These are phyloP conservation scores for Hypoxylon sp. DNA, from an alignment of 2,329 filamentous ascomycete species.

Conservation along the genomic window DNA sequence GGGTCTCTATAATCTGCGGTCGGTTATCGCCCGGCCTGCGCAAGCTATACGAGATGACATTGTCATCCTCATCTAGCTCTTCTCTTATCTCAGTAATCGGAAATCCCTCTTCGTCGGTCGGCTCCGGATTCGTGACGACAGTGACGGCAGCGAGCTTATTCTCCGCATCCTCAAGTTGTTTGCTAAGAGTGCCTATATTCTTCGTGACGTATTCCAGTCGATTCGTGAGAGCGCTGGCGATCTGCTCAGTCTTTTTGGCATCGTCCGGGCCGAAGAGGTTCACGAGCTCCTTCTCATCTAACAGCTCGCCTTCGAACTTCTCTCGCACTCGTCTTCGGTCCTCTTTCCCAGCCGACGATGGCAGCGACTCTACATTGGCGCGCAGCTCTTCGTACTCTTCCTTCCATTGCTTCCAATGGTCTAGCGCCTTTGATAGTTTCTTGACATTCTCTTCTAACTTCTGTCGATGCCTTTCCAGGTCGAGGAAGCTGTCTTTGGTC, in stretches of 20 bases:
- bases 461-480: conserved; percentile 81
- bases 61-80: conserved; percentile 90
- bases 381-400: conserved; percentile 91
- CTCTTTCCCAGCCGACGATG: conserved; percentile 63
- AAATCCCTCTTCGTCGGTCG: conserved; percentile 76
- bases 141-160: conserved; percentile 76
- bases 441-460: conserved; percentile 82
- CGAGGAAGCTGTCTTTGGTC: conserved; percentile 68
- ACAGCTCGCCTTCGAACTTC: conserved; percentile 73
- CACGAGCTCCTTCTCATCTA: conserved; percentile 71
- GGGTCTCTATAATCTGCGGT: conserved; percentile 76
- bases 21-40: conserved; percentile 77
- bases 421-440: conserved; percentile 81
- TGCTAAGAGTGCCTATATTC: conserved; percentile 77
- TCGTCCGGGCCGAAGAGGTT: conserved; percentile 64
- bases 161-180: conserved; percentile 74
- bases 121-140: conserved; percentile 71
- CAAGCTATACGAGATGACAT: conserved; percentile 78
- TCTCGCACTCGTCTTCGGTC: conserved; percentile 71
- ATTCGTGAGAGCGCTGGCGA: conserved; percentile 77
- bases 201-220: conserved; percentile 91
- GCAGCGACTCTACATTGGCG: conserved; percentile 78
- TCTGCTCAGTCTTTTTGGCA: conserved; percentile 70
- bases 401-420: conserved; percentile 92
- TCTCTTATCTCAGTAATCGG: conserved; percentile 93